Evolutionary conservation across 768 basidiomycete genomes (phyloP).

Genomic region (Gautieria morchelliformis): DNA sequence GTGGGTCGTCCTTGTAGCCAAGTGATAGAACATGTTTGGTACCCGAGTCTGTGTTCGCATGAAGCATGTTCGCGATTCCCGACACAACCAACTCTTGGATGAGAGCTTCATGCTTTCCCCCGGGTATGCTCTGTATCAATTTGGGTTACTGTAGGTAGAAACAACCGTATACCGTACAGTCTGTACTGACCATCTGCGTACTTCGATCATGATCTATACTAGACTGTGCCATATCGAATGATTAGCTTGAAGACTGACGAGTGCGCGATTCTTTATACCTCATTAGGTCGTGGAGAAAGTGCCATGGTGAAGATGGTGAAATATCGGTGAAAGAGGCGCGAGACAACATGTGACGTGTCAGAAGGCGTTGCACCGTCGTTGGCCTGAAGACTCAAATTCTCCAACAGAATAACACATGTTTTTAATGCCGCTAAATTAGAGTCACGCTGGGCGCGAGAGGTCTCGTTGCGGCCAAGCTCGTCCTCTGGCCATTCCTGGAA

Average conservation of each 20-base stretch:
- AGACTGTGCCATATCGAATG: not conserved
- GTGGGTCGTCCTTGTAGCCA: constrained; percentile 63
- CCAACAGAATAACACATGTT: constrained; percentile 66
- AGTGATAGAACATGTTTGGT: constrained; percentile 80
- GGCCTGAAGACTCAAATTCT: constrained; percentile 59
- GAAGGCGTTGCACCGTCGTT: constrained; percentile 40
- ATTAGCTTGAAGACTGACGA: not conserved
- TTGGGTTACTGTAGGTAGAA: not conserved
- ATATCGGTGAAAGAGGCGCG: constrained; percentile 74
- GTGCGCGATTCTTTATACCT: not conserved
- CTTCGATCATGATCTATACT: not conserved
- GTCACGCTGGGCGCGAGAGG: constrained; percentile 39
- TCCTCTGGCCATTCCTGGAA: constrained; percentile 16
- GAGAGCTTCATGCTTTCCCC: constrained; percentile 20
- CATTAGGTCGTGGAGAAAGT: constrained; percentile 28
- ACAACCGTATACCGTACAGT: not conserved
- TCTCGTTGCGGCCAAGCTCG: not conserved
- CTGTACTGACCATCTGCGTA: not conserved
- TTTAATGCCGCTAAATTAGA: constrained; percentile 66
- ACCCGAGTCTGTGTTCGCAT: constrained; percentile 78
- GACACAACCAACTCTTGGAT: constrained; percentile 70
- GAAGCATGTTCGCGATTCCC: constrained; percentile 72
- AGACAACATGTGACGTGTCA: constrained; percentile 60
- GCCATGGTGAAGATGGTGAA: constrained; percentile 55
- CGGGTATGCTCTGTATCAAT: not conserved